Conservation (phyloP, 371 early-diverging fungal genomes). For the Polyrhizophydium stewartii region DNA sequence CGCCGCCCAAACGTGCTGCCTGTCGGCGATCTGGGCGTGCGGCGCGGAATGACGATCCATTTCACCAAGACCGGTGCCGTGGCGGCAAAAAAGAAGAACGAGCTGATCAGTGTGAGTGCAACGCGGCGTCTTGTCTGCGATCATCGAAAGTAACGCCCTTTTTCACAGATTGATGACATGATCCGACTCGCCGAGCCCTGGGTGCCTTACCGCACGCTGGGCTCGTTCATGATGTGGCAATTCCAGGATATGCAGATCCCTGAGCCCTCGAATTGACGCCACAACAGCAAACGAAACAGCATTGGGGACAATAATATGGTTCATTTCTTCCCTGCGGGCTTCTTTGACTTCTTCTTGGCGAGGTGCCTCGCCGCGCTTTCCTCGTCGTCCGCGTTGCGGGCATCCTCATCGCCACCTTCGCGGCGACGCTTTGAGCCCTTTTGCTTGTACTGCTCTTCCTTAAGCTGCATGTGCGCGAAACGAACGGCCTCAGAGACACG, state of each 20-base stretch:
- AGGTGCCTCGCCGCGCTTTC: conserved; percentile 14
- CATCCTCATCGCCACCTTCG: conserved; percentile 9
- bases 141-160: too few species aligned
- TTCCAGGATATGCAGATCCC: conserved; percentile 21
- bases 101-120: too few species aligned
- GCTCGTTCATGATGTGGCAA: conserved; percentile 65
- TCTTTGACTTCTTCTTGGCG: conserved; percentile 21
- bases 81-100: conserved; percentile 20
- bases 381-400: conserved; percentile 19
- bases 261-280: too few species aligned
- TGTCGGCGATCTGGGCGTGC: conserved; percentile 56
- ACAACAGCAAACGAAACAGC: too few species aligned
- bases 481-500: conserved; percentile 89
- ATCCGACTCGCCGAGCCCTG: conserved; percentile 48
- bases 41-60: conserved; percentile 57
- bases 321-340: too few species aligned
- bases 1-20: conserved; percentile 60
- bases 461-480: conserved; percentile 60
- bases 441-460: conserved; percentile 31
- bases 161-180: too few species aligned
- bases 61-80: conserved; percentile 28
- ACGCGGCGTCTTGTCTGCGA: too few species aligned
- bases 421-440: conserved; percentile 22
- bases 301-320: too few species aligned
- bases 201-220: conserved; percentile 63